phyloP scores from a whole-genome alignment of 2,329 filamentous ascomycete species.

The Bipolaris zeicola region DNA sequence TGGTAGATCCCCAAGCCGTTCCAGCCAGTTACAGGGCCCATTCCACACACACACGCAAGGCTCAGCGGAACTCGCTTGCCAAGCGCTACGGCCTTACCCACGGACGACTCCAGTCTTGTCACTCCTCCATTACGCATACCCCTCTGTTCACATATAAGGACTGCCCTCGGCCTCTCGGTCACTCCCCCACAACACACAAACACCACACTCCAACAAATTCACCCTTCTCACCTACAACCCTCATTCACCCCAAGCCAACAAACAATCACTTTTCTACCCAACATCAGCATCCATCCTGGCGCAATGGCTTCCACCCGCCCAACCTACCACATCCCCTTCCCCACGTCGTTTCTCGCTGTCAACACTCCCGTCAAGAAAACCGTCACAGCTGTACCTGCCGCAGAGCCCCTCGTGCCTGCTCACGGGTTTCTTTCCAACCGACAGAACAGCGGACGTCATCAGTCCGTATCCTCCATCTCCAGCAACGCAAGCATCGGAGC shows the following conservation, averaged over 20 bases:
- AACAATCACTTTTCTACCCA: background rate
- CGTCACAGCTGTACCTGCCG: slow-evolving; percentile 11
- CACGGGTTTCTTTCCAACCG: slow-evolving; percentile 49
- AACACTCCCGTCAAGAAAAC: slow-evolving; percentile 41
- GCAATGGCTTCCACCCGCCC: slow-evolving; percentile 43
- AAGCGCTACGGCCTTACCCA: slow-evolving; percentile 20
- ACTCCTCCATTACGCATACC: slow-evolving; percentile 8
- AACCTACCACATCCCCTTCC: slow-evolving; percentile 48
- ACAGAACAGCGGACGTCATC: slow-evolving; percentile 28
- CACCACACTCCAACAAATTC: slow-evolving; percentile 3
- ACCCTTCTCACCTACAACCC: slow-evolving; percentile 5
- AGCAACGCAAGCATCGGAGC: slow-evolving; percentile 23
- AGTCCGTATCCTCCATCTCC: slow-evolving; percentile 38
- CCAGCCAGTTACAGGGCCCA: slow-evolving; percentile 31
- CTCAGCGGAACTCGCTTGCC: slow-evolving; percentile 29
- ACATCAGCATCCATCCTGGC: slow-evolving; percentile 27
- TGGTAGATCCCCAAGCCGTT: slow-evolving; percentile 18
- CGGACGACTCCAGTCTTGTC: slow-evolving; percentile 10
- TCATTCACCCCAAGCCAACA: slow-evolving; percentile 1
- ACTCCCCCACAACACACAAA: slow-evolving; percentile 9
- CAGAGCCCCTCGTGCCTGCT: slow-evolving; percentile 31
- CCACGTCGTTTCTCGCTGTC: slow-evolving; percentile 43
- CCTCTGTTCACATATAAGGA: slow-evolving; percentile 23
- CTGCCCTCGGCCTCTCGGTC: slow-evolving; percentile 15
- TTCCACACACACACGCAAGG: slow-evolving; percentile 34